Evolutionary conservation across 495 filamentous ascomycete genomes (phyloP).

Genomic region (Trichocladium uniseriatum): DNA sequence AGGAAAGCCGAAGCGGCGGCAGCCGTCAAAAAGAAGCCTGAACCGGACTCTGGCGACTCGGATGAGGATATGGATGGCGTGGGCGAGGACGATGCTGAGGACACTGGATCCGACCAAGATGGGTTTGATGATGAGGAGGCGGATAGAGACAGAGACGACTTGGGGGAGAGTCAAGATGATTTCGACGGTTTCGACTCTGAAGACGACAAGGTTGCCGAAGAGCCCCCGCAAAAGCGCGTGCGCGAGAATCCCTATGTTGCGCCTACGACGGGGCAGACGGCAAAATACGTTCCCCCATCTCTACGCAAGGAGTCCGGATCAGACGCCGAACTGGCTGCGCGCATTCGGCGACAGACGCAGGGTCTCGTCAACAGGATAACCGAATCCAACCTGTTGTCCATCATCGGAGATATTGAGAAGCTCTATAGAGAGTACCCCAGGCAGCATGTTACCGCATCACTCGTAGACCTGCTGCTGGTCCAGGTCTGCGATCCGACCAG

Average conservation of each 20-base stretch:
- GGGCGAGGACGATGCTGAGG: neutral
- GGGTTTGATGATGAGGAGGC: conserved; percentile 18
- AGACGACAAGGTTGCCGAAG: conserved; percentile 2
- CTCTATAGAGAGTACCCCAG: conserved; percentile 74
- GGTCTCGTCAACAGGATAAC: conserved; percentile 89
- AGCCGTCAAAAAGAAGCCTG: conserved; percentile 8
- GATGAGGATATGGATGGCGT: conserved; percentile 29
- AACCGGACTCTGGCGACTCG: conserved; percentile 16
- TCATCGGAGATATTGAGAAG: conserved; percentile 69
- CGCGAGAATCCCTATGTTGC: conserved; percentile 47
- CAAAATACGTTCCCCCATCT: conserved; percentile 83
- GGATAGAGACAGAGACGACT: conserved; percentile 10
- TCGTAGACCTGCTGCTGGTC: conserved; percentile 63
- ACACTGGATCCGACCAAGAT: conserved; percentile 19
- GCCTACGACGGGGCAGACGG: conserved; percentile 29
- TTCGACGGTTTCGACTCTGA: conserved; percentile 30
- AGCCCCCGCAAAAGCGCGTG: conserved; percentile 21
- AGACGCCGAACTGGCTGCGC: conserved; percentile 56
- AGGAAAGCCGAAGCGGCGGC: conserved; percentile 32
- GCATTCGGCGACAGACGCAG: conserved; percentile 69
- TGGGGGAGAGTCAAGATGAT: conserved; percentile 11
- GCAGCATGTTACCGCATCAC: conserved; percentile 69
- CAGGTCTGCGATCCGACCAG: conserved; percentile 66
- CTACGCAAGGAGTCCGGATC: conserved; percentile 53
- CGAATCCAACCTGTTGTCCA: conserved; percentile 74